A percentile compares a stretch with the other conserved stretches of the same genome.
These are phyloP conservation scores for Chalciporus chontae DNA, from an alignment of 768 basidiomycete genomes.

Conservation along the genomic window DNA sequence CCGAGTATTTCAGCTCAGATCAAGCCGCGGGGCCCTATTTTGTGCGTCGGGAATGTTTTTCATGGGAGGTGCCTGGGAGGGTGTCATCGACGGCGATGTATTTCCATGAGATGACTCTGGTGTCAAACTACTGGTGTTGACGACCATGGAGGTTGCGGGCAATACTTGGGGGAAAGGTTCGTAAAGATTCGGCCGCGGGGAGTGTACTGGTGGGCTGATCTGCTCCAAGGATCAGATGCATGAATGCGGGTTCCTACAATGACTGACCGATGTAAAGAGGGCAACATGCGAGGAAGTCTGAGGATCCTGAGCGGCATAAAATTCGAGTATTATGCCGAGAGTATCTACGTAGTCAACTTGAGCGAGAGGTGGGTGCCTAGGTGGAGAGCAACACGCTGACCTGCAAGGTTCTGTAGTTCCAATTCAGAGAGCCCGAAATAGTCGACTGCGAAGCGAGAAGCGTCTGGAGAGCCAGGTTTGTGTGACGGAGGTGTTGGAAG, in stretches of 20 bases:
- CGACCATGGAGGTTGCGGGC: conserved; percentile 17
- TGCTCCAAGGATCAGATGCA: conserved; percentile 24
- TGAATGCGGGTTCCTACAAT: not conserved
- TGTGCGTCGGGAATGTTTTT: conserved; percentile 16
- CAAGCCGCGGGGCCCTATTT: conserved; percentile 19
- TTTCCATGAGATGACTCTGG: conserved; percentile 63
- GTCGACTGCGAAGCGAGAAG: conserved; percentile 63
- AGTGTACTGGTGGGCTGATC: conserved; percentile 47
- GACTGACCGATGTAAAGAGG: conserved; percentile 48
- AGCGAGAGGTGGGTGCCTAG: conserved; percentile 3
- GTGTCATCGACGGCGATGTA: conserved; percentile 42
- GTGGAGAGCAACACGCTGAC: conserved; percentile 34
- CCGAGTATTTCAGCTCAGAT: conserved; percentile 24
- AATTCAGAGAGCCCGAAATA: conserved; percentile 59
- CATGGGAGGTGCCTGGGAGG: conserved; percentile 14
- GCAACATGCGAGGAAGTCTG: conserved; percentile 48
- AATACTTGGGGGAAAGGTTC: conserved; percentile 36
- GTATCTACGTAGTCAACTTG: conserved; percentile 44
- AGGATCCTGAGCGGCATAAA: conserved; percentile 63
- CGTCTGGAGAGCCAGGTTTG: conserved; percentile 68
- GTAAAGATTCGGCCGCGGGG: conserved; percentile 39
- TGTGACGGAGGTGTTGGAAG: conserved; percentile 80
- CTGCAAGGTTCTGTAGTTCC: conserved; percentile 58
- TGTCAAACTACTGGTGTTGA: conserved; percentile 42
- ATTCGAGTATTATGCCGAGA: conserved; percentile 64